phyloP scores from a whole-genome alignment of 305 asterid genomes.

The Caryopteris hybrid region DNA sequence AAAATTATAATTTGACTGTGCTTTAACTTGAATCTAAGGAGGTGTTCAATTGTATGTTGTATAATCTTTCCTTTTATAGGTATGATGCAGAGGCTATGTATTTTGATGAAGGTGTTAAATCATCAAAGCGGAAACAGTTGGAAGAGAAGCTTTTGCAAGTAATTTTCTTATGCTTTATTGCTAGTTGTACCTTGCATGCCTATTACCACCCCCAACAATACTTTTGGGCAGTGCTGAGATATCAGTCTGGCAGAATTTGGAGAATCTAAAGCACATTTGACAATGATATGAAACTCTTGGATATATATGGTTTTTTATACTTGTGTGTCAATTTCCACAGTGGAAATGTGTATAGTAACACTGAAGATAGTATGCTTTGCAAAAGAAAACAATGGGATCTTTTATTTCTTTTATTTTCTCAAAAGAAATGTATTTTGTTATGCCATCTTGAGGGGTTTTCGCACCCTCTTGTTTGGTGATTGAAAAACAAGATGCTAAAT shows the following conservation, averaged over 20 bases:
- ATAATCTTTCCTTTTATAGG: constrained; percentile 28
- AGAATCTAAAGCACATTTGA: neutral
- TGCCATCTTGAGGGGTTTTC: neutral
- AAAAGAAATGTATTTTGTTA: neutral
- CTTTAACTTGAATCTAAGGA: neutral
- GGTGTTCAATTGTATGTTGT: constrained; percentile 1
- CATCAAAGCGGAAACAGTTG: constrained; percentile 56
- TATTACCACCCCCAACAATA: too few relatives aligned
- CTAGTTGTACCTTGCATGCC: too few relatives aligned
- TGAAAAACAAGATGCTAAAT: neutral
- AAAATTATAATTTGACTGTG: neutral
- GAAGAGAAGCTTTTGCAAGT: constrained; percentile 64
- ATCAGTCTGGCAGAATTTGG: neutral
- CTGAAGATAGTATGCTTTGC: too few relatives aligned
- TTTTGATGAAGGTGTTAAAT: constrained; percentile 60
- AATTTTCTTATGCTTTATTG: constrained; percentile 18
- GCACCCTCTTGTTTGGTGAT: neutral
- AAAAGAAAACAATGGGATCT: too few relatives aligned
- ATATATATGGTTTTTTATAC: too few relatives aligned
- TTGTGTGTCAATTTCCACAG: neutral
- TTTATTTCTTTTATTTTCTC: too few relatives aligned
- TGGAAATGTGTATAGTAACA: neutral
- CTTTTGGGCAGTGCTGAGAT: too few relatives aligned
- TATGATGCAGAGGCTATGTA: constrained; percentile 54
- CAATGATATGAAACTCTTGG: neutral